Base-by-base conservation (phyloP, 2,329 filamentous ascomycete genomes). In the Helotiales sp. region DNA sequence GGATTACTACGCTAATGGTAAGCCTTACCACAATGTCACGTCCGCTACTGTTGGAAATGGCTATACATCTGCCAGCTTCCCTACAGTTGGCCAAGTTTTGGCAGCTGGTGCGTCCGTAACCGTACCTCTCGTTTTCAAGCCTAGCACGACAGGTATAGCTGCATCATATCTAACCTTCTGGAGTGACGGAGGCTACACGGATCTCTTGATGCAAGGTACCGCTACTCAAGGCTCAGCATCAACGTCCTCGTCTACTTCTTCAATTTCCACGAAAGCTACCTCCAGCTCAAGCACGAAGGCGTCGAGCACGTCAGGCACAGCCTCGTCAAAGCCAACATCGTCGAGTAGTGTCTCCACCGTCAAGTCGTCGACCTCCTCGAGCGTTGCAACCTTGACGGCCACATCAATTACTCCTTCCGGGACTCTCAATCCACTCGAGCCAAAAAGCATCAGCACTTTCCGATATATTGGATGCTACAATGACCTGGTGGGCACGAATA, bases 321-420 rank as follows among this genome's bases (percentile, higher is more conserved):
- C 15, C 42, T 27, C 42, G 24, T 24, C 42, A 12, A 17, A 7
- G 6, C 9, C 29, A 13, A 17, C 46, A 5, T 48, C 46, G 31
- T 31, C 46, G 15, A 25, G 40, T 12, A 44, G 40, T 44, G 15
- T 15, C 3, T 34, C 40, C 13, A 44, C 22, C 22, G 4, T 40
- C 8, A 15, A 13, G 2, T 19, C 36, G n/a, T 40, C 36, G 36
- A 25, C 19, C 22, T n/a, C n/a, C n/a, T 34, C 31, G 31, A 25
- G 10, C 22, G 15, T 24, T 27, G 12, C 9, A 7, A 44, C 22
- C 7, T 44, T 24, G n/a, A 22, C 47, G 24, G 12, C 52, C 52
- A 17, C 57, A 4, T 40, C 64, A 8, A 58, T 63, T n/a, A 61
- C 57, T 7, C 29, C 58, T 10, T 57, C 53, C 3, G 63, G 61